These are phyloP conservation scores for Betula pendula DNA, from an alignment of 306 rosid species.

Conservation along the genomic window DNA sequence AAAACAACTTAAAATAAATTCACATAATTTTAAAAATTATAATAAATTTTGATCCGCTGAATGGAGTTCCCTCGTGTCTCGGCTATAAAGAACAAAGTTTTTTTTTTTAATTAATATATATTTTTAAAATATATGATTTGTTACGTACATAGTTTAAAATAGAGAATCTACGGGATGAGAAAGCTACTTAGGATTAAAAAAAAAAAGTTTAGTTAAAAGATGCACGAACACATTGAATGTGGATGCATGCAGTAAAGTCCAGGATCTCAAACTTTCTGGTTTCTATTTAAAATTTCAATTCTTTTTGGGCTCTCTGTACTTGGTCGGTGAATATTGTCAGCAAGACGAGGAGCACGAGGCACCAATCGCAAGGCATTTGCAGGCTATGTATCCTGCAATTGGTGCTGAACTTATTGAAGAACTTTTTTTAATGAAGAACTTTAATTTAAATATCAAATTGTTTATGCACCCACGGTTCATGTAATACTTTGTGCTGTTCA, in stretches of 20 bases:
- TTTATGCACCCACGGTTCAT: not conserved
- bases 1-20: too few relatives aligned
- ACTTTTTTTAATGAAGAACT: too few relatives aligned
- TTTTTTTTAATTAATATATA: too few relatives aligned
- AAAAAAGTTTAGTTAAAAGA: not conserved
- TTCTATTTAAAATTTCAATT: not conserved
- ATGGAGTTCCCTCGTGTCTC: too few relatives aligned
- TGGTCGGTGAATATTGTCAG: not conserved
- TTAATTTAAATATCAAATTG: too few relatives aligned
- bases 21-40: too few relatives aligned
- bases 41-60: too few relatives aligned
- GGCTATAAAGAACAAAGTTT: too few relatives aligned
- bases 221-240: not conserved
- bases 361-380: not conserved
- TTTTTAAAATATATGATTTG: too few relatives aligned
- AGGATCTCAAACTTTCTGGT: not conserved
- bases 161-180: too few relatives aligned
- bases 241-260: not conserved
- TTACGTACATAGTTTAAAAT: too few relatives aligned
- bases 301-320: not conserved
- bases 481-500: not conserved
- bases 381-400: not conserved
- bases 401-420: not conserved
- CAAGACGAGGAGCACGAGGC: not conserved
- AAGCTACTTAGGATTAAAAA: too few relatives aligned